Evolutionary conservation across 208 protist genomes (phyloP).

Genomic region (Leishmania amazonensis): DNA sequence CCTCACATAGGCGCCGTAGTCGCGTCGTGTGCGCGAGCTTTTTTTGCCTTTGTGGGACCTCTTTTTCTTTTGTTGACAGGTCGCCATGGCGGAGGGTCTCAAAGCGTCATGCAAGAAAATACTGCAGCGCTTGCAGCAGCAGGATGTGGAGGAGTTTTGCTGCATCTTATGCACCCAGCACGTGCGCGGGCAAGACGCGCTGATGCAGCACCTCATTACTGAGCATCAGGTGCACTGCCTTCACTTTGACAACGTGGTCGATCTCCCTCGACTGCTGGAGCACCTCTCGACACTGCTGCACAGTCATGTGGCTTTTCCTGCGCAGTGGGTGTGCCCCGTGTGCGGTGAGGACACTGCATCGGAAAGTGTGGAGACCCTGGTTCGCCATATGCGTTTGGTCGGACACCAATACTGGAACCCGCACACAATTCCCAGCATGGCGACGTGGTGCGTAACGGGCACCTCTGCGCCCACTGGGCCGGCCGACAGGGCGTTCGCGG

Average conservation of each 20-base stretch:
- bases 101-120: conserved; percentile 57
- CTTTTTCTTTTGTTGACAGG: neutral
- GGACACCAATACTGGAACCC: conserved; percentile 55
- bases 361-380: conserved; percentile 4
- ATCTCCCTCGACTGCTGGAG: conserved; percentile 50
- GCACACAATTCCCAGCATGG: conserved; percentile 47
- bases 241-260: conserved; percentile 62
- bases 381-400: conserved; percentile 23
- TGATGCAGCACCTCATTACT: conserved; percentile 60
- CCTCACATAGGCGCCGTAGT: neutral
- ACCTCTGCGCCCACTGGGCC: neutral
- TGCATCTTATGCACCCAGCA: conserved; percentile 57
- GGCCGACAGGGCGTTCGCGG: neutral
- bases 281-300: conserved; percentile 32
- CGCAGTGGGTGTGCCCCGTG: conserved; percentile 55
- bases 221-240: conserved; percentile 44
- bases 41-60: neutral
- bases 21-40: neutral
- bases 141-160: conserved; percentile 30
- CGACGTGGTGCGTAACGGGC: conserved; percentile 39
- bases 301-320: neutral
- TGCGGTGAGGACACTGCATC: conserved; percentile 32
- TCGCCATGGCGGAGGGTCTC: conserved; percentile 27
- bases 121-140: conserved; percentile 47
- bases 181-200: conserved; percentile 47